phyloP scores from a whole-genome alignment of 2,329 filamentous ascomycete species.

The Thielaviopsis populi region DNA sequence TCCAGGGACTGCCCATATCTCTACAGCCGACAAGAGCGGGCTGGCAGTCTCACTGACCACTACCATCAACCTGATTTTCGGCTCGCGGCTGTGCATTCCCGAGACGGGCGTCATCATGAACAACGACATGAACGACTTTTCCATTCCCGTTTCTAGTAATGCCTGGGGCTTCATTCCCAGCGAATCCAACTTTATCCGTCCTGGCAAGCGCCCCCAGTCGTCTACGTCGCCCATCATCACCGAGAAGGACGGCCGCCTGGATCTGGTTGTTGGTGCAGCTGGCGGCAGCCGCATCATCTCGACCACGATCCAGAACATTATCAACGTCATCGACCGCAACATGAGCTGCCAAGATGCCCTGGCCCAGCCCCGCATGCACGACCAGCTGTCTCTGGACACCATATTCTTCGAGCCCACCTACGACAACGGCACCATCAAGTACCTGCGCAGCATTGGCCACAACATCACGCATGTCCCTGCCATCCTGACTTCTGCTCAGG shows the following conservation, averaged over 20 bases:
- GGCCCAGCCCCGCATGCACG: conserved; percentile 56
- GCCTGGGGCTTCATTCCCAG: conserved; percentile 74
- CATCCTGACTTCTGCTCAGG: conserved; percentile 57
- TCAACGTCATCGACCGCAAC: conserved; percentile 55
- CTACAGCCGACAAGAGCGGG: conserved; percentile 52
- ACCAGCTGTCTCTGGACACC: conserved; percentile 60
- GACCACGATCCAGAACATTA: conserved; percentile 60
- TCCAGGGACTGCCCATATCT: conserved; percentile 52
- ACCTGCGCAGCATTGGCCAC: conserved; percentile 50
- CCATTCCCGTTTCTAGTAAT: conserved; percentile 61
- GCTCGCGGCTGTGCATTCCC: conserved; percentile 58
- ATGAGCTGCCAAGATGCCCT: conserved; percentile 50
- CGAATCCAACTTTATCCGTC: conserved; percentile 59
- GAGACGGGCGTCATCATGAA: conserved; percentile 71
- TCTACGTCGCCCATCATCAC: conserved; percentile 67
- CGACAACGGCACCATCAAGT: conserved; percentile 53
- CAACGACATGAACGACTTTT: conserved; percentile 66
- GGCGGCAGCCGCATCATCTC: conserved; percentile 80
- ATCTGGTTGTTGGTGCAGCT: conserved; percentile 59
- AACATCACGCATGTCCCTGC: conserved; percentile 58
- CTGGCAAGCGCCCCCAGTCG: conserved; percentile 63
- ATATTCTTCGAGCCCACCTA: conserved; percentile 58
- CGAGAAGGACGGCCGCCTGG: conserved; percentile 53
- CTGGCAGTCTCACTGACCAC: conserved; percentile 64
- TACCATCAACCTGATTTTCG: conserved; percentile 69